These are phyloP conservation scores for Pseudocercospora fijiensis DNA, from an alignment of 2,329 filamentous ascomycete genomes.

Conservation along the genomic window DNA sequence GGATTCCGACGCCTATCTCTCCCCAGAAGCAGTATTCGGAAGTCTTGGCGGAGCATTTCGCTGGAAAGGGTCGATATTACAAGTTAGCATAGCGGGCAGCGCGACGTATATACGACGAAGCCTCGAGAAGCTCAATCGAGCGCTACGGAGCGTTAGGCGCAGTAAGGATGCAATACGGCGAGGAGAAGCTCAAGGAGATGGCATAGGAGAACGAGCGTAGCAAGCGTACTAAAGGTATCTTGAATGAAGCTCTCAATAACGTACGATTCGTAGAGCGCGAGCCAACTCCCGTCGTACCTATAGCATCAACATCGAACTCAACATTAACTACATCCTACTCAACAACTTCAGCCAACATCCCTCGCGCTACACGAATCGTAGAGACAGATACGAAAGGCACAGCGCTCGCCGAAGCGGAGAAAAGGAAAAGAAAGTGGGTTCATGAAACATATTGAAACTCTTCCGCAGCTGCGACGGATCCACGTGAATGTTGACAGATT, in stretches of 20 bases:
- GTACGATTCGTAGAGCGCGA: slow-evolving; percentile 7
- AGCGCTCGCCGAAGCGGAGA: not conserved
- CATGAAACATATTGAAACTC: too few relatives aligned
- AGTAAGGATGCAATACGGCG: slow-evolving; percentile 16
- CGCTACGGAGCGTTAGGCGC: slow-evolving; percentile 16
- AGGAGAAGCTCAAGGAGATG: slow-evolving; percentile 19
- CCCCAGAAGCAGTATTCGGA: too few relatives aligned
- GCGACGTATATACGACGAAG: slow-evolving; percentile 17
- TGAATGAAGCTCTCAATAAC: slow-evolving; percentile 12
- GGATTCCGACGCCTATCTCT: too few relatives aligned
- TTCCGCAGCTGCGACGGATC: too few relatives aligned
- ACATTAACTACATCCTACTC: too few relatives aligned
- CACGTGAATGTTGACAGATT: too few relatives aligned
- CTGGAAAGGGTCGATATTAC: too few relatives aligned
- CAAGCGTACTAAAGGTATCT: slow-evolving; percentile 12
- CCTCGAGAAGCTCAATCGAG: slow-evolving; percentile 12
- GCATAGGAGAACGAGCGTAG: slow-evolving; percentile 12
- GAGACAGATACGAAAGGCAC: slow-evolving; percentile 5
- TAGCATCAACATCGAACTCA: not conserved
- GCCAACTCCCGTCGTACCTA: not conserved
- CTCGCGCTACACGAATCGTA: slow-evolving; percentile 10
- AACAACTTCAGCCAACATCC: slow-evolving; percentile 2
- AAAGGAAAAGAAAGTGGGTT: slow-evolving; percentile 13
- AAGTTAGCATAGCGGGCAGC: too few relatives aligned
- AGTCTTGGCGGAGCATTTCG: too few relatives aligned